Evolutionary conservation across 495 filamentous ascomycete species (phyloP).

Genomic region (Penicillium longicatenatum): DNA sequence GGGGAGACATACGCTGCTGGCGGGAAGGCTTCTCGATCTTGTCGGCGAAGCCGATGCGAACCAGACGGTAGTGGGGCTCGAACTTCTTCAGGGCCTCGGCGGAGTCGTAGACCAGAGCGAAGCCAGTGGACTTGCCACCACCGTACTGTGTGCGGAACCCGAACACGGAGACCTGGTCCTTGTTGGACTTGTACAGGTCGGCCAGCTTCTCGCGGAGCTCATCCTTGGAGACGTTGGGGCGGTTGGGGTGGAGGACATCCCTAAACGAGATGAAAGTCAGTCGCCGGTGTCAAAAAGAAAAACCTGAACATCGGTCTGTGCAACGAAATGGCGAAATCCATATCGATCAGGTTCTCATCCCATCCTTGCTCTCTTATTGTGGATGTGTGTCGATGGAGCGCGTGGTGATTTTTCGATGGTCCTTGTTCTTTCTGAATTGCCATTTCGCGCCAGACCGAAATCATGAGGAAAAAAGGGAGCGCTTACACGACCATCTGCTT

Average conservation of each 20-base stretch:
- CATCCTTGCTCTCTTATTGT: background rate
- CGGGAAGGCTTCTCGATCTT: constrained; percentile 96
- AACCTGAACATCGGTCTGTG: background rate
- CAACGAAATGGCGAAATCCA: constrained; percentile 1
- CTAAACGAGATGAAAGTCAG: constrained; percentile 51
- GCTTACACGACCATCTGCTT: constrained; percentile 99
- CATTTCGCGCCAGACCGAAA: constrained; percentile 19
- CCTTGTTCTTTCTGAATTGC: constrained; percentile 7
- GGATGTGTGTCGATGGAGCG: background rate
- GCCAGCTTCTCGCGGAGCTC: constrained; percentile 94
- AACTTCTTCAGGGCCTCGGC: constrained; percentile 98
- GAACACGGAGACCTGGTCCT: constrained; percentile 96
- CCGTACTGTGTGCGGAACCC: constrained; percentile 98
- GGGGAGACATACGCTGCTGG: constrained; percentile 89
- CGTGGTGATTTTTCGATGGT: constrained; percentile 1
- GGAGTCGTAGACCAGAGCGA: constrained; percentile 98
- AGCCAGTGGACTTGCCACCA: constrained; percentile 99
- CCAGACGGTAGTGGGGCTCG: constrained; percentile 95
- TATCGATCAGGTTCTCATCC: background rate
- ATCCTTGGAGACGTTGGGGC: constrained; percentile 97
- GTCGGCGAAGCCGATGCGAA: constrained; percentile 83
- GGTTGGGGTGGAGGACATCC: constrained; percentile 98
- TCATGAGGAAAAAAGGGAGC: constrained; percentile 16
- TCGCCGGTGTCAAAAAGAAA: constrained; percentile 4
- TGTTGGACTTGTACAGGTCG: constrained; percentile 94